These are phyloP conservation scores for Clonostachys rhizophaga DNA, from an alignment of 2,329 filamentous ascomycete genomes.

Conservation along the genomic window DNA sequence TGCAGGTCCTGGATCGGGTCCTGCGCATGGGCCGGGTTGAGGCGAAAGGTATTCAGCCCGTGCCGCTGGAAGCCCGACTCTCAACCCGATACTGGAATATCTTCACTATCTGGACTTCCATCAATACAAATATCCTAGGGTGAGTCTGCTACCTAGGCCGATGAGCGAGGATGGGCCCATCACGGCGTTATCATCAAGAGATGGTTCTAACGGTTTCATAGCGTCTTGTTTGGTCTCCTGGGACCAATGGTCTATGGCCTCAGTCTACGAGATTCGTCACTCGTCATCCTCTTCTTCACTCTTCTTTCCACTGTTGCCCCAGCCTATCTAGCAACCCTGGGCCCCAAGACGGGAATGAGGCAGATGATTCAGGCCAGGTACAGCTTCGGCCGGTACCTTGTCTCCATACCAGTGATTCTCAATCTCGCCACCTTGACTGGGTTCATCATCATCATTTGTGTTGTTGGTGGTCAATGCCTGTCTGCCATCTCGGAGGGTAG, in stretches of 20 bases:
- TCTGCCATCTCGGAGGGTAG: slow-evolving; percentile 43
- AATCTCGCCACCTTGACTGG: slow-evolving; percentile 59
- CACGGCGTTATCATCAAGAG: slow-evolving; percentile 2
- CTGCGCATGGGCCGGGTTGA: slow-evolving; percentile 33
- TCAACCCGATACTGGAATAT: slow-evolving; percentile 34
- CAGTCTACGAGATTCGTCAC: slow-evolving; percentile 46
- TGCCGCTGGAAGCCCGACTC: slow-evolving; percentile 32
- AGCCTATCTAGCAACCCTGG: slow-evolving; percentile 52
- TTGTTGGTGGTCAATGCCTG: slow-evolving; percentile 56
- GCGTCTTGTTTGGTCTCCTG: slow-evolving; percentile 60
- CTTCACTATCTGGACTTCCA: slow-evolving; percentile 43
- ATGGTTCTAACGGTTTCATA: slow-evolving; percentile 10
- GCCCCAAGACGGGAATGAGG: slow-evolving; percentile 58
- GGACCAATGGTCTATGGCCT: slow-evolving; percentile 51
- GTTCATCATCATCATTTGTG: slow-evolving; percentile 58
- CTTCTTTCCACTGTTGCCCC: slow-evolving; percentile 47
- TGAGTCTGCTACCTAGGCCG: slow-evolving; percentile 12
- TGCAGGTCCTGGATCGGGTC: slow-evolving; percentile 9
- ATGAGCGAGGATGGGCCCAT: neutral
- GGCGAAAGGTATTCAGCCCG: slow-evolving; percentile 35
- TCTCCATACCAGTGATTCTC: slow-evolving; percentile 54
- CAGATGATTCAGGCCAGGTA: slow-evolving; percentile 63
- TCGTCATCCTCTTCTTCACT: slow-evolving; percentile 61
- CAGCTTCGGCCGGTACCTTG: slow-evolving; percentile 55
- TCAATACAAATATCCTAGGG: slow-evolving; percentile 42